phyloP scores from a whole-genome alignment of 2,329 filamentous ascomycete species.

The Colletotrichum sp. region DNA sequence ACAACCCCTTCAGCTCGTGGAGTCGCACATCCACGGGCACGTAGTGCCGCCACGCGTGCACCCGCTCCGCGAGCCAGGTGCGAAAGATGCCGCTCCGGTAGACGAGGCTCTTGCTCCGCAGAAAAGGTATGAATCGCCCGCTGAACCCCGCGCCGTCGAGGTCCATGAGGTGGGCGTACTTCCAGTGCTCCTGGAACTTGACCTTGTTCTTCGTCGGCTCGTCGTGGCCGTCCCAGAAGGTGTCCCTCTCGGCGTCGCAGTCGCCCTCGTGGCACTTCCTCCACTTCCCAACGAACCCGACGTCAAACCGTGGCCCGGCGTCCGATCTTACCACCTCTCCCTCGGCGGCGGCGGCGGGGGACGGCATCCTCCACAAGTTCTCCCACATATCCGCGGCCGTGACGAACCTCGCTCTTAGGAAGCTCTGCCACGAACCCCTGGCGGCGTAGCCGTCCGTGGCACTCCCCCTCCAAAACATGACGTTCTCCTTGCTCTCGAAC shows the following conservation, averaged over 20 bases:
- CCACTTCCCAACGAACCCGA: slow-evolving; percentile 43
- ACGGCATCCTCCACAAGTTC: neutral
- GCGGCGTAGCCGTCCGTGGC: slow-evolving; percentile 54
- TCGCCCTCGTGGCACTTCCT: slow-evolving; percentile 34
- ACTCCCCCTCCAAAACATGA: slow-evolving; percentile 59
- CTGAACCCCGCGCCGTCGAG: slow-evolving; percentile 60
- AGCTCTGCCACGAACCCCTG: slow-evolving; percentile 58
- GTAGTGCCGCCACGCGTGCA: slow-evolving; percentile 67
- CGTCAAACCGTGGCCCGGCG: slow-evolving; percentile 25
- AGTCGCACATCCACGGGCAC: slow-evolving; percentile 60
- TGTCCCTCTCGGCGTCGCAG: slow-evolving; percentile 31
- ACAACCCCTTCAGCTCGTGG: slow-evolving; percentile 9
- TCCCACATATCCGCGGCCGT: slow-evolving; percentile 44
- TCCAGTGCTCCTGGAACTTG: slow-evolving; percentile 39
- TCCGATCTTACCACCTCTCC: neutral
- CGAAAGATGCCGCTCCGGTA: slow-evolving; percentile 65
- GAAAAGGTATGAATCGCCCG: slow-evolving; percentile 54
- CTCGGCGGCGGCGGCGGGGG: slow-evolving; percentile 4
- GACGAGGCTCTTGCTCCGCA: slow-evolving; percentile 54
- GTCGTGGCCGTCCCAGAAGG: slow-evolving; percentile 32
- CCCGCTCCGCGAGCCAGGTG: slow-evolving; percentile 68
- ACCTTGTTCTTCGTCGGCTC: slow-evolving; percentile 23
- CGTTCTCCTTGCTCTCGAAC: slow-evolving; percentile 53
- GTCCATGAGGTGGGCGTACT: slow-evolving; percentile 60
- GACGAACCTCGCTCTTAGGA: slow-evolving; percentile 64